Conservation (phyloP, 2,329 filamentous ascomycete species). For the Fusarium siculi region DNA sequence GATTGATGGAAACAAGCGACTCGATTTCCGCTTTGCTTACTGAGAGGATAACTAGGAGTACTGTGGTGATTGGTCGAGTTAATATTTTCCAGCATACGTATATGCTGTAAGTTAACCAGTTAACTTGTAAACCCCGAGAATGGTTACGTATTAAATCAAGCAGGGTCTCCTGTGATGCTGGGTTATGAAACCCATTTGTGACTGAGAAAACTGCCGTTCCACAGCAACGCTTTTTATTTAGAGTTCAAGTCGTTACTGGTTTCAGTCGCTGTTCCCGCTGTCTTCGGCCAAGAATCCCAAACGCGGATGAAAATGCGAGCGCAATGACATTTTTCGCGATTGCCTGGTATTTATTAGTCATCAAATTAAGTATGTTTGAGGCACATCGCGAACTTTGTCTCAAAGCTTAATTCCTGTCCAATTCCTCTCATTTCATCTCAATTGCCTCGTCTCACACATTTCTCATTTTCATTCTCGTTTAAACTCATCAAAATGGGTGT, state of each 20-base stretch:
- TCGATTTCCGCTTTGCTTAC: conserved; percentile 64
- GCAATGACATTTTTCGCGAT: conserved; percentile 11
- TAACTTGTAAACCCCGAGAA: neutral
- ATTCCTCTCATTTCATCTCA: neutral
- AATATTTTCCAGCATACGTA: neutral
- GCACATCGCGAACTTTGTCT: conserved; percentile 5
- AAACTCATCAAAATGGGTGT: conserved; percentile 49
- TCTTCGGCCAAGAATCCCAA: conserved; percentile 17
- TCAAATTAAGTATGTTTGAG: neutral
- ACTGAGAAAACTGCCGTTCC: neutral
- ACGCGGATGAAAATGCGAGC: neutral
- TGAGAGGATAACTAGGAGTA: neutral
- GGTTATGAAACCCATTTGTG: neutral
- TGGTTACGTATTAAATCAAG: neutral
- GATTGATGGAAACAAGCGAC: conserved; percentile 59
- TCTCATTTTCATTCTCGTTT: neutral
- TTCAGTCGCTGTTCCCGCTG: conserved; percentile 1
- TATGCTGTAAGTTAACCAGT: neutral
- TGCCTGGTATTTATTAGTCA: conserved; percentile 1
- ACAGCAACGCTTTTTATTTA: neutral
- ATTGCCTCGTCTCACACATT: neutral
- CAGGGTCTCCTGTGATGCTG: neutral
- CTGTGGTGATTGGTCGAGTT: neutral
- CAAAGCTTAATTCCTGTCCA: neutral
- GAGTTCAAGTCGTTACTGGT: conserved; percentile 2